Percentiles rank a stretch among this genome's conserved stretches.
These are phyloP conservation scores for Beauveria sp. DNA, from an alignment of 2,329 filamentous ascomycete genomes.

Conservation along the genomic window DNA sequence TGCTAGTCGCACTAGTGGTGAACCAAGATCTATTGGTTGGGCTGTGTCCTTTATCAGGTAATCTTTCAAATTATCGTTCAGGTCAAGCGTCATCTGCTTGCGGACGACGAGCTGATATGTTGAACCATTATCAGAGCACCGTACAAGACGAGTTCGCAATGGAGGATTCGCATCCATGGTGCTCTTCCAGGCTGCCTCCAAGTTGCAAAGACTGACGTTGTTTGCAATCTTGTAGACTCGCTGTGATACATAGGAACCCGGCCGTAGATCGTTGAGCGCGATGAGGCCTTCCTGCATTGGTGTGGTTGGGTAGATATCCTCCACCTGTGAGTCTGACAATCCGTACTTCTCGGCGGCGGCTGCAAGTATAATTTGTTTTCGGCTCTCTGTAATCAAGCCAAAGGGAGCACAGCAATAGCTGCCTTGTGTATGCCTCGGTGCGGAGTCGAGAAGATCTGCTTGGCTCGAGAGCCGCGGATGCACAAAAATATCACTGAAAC, in stretches of 20 bases:
- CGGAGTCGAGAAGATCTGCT: not conserved
- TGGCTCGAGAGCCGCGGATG: not conserved
- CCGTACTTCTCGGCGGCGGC: conserved; percentile 18
- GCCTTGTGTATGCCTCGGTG: not conserved
- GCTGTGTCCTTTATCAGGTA: not conserved
- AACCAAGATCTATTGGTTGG: not conserved
- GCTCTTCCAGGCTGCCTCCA: not conserved
- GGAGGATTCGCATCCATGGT: not conserved
- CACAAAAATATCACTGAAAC: conserved; percentile 23
- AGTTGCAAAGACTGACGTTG: not conserved
- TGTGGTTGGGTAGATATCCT: conserved; percentile 31
- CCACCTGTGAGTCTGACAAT: conserved; percentile 21
- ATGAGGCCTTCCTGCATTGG: conserved; percentile 31
- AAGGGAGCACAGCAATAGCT: not conserved
- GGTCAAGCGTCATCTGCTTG: not conserved
- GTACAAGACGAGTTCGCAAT: not conserved
- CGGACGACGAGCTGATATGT: not conserved
- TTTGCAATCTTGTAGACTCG: not conserved
- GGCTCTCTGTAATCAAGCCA: not conserved
- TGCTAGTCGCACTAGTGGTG: not conserved
- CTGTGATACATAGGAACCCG: not conserved
- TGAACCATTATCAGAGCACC: not conserved
- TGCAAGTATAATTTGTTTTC: not conserved
- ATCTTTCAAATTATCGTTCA: not conserved
- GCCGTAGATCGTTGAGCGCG: conserved; percentile 23